These are phyloP conservation scores for Chytriomyces confervae DNA, from an alignment of 192 early-diverging fungal species.

Conservation along the genomic window DNA sequence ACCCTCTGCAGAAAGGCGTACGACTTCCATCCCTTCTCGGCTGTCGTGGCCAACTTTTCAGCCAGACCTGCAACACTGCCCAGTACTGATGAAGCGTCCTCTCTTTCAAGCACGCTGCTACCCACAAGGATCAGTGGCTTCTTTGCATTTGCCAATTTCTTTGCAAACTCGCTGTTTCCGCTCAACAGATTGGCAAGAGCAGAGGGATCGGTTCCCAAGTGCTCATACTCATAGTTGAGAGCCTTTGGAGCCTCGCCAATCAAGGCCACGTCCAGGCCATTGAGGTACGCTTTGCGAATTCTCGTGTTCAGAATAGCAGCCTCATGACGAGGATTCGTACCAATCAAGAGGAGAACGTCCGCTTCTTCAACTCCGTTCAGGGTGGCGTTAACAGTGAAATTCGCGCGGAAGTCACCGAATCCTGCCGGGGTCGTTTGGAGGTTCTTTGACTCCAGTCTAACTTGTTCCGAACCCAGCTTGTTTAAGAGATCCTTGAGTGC, in stretches of 20 bases:
- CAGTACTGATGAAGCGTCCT: conserved; percentile 75
- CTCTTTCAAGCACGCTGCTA: conserved; percentile 75
- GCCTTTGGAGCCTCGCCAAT: conserved; percentile 74
- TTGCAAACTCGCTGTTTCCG: conserved; percentile 75
- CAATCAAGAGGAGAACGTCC: conserved; percentile 88
- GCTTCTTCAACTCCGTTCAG: conserved; percentile 92
- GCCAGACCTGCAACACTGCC: conserved; percentile 79
- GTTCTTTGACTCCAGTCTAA: conserved; percentile 72
- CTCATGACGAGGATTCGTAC: conserved; percentile 96
- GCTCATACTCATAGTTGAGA: conserved; percentile 90
- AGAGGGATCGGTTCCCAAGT: conserved; percentile 71
- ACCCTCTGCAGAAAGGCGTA: conserved; percentile 89
- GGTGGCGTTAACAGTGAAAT: conserved; percentile 85
- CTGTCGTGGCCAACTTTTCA: conserved; percentile 65
- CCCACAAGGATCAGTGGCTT: conserved; percentile 92
- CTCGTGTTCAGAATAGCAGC: conserved; percentile 95
- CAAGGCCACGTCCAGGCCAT: conserved; percentile 80
- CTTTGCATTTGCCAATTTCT: conserved; percentile 81
- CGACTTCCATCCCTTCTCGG: conserved; percentile 85
- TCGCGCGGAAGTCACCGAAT: conserved; percentile 82
- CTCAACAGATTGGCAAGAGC: conserved; percentile 73
- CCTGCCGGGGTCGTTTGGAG: conserved; percentile 56
- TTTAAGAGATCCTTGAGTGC: conserved; percentile 96
- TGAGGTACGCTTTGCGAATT: conserved; percentile 91
- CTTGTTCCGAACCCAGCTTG: conserved; percentile 81